A percentile compares a stretch with the other conserved stretches of the same genome.
Evolutionary conservation across 2,329 filamentous ascomycete species (phyloP).

Genomic region (Coniochaeta sp.): DNA sequence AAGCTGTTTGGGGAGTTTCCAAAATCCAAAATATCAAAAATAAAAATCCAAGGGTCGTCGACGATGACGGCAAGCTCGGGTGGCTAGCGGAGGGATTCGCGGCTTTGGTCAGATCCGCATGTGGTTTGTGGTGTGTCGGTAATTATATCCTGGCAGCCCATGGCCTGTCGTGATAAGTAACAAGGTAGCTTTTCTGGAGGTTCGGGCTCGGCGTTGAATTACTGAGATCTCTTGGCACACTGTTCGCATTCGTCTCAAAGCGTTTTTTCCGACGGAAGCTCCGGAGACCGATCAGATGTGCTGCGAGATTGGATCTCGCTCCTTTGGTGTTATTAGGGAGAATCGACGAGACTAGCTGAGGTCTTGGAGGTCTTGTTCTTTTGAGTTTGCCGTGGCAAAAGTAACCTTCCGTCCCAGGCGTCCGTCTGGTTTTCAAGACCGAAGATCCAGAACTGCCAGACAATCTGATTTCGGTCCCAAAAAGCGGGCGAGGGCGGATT

Average conservation of each 20-base stretch:
- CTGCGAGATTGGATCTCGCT: not conserved
- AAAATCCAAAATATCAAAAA: too few relatives aligned
- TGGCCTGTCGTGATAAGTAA: not conserved
- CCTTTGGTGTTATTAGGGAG: too few relatives aligned
- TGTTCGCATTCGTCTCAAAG: not conserved
- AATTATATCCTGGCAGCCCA: not conserved
- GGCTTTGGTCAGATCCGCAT: not conserved
- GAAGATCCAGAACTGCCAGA: not conserved
- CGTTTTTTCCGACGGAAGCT: not conserved
- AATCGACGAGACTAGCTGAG: not conserved
- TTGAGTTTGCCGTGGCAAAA: not conserved
- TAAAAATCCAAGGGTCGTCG: conserved; percentile 1
- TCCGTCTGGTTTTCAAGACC: not conserved
- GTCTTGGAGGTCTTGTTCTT: not conserved
- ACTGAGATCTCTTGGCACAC: not conserved
- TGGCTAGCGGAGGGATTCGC: not conserved
- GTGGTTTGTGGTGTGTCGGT: too few relatives aligned
- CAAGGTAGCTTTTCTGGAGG: not conserved
- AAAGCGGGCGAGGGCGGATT: not conserved
- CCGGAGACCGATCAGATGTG: not conserved
- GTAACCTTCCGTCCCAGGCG: not conserved
- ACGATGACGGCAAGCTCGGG: conserved; percentile 1
- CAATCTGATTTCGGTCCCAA: not conserved
- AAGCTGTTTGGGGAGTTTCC: not conserved
- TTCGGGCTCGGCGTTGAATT: not conserved